A percentile compares a stretch with the other conserved stretches of the same genome.
These are phyloP conservation scores for Mrakia gelida DNA, from an alignment of 768 basidiomycete genomes.

Conservation along the genomic window DNA sequence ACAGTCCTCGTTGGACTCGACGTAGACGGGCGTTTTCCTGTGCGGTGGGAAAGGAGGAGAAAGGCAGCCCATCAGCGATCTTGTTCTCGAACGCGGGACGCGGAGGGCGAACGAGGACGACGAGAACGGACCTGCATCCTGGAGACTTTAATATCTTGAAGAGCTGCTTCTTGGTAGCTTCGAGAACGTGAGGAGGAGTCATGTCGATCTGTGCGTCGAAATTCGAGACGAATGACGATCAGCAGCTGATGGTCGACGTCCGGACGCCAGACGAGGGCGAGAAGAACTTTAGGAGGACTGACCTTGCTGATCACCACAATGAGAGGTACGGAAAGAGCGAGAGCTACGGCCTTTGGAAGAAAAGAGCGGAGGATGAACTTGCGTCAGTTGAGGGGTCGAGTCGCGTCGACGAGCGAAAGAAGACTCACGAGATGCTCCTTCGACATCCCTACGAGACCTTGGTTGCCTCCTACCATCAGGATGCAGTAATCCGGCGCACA, in stretches of 20 bases:
- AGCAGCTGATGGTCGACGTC: not conserved
- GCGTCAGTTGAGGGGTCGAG: not conserved
- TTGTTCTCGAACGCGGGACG: not conserved
- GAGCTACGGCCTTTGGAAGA: conserved; percentile 62
- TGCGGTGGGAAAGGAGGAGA: not conserved
- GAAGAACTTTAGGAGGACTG: conserved; percentile 15
- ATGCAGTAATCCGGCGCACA: conserved; percentile 80
- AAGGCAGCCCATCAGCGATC: no score
- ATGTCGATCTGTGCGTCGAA: conserved; percentile 69
- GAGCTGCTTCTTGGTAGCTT: conserved; percentile 88
- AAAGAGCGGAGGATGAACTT: no score
- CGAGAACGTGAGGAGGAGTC: conserved; percentile 87
- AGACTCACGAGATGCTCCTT: conserved; percentile 63
- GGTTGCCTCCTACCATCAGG: conserved; percentile 92
- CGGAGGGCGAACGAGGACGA: no score
- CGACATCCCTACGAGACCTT: conserved; percentile 52
- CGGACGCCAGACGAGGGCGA: not conserved
- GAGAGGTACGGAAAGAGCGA: conserved; percentile 89
- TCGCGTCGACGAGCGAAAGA: not conserved
- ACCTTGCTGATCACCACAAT: conserved; percentile 94
- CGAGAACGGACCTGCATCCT: conserved; percentile 68
- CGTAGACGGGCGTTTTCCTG: conserved; percentile 48
- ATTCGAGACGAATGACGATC: conserved; percentile 5
- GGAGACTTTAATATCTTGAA: conserved; percentile 87
- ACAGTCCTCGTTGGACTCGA: conserved; percentile 74